Conservation (phyloP, 2,329 filamentous ascomycete genomes). For the Fusarium albosuccineum region DNA sequence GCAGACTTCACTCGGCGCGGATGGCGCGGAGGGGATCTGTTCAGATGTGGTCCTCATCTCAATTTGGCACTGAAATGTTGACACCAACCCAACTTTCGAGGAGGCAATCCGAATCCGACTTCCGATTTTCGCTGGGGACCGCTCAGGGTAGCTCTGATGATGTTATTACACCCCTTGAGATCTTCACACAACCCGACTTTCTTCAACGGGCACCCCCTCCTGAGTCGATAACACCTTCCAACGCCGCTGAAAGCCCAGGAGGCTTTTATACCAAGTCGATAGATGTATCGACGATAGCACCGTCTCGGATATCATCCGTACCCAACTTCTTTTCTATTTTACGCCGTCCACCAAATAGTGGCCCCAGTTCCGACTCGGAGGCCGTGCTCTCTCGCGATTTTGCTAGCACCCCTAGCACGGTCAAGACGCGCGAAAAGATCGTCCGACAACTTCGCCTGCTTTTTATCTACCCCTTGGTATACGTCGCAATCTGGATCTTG, state of each 20-base stretch:
- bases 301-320: conserved; percentile 38
- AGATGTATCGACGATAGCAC: conserved; percentile 5
- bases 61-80: conserved; percentile 29
- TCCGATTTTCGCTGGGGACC: conserved; percentile 20
- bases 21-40: conserved; percentile 28
- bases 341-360: conserved; percentile 33
- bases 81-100: not conserved
- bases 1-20: conserved; percentile 30
- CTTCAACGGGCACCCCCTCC: conserved; percentile 6
- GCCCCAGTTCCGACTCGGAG: conserved; percentile 30
- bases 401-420: conserved; percentile 46
- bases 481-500: conserved; percentile 78
- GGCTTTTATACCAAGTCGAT: conserved; percentile 22
- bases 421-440: conserved; percentile 66
- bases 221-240: conserved; percentile 9
- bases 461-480: conserved; percentile 82
- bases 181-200: conserved; percentile 12
- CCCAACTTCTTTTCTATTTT: conserved; percentile 46
- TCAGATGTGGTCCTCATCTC: conserved; percentile 38
- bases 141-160: conserved; percentile 27
- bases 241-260: not conserved
- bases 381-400: conserved; percentile 32
- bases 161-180: conserved; percentile 8
- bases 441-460: conserved; percentile 77
- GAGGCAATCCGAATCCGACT: conserved; percentile 26